Conservation (phyloP, 495 filamentous ascomycete genomes). For the Trichocladium uniseriatum region DNA sequence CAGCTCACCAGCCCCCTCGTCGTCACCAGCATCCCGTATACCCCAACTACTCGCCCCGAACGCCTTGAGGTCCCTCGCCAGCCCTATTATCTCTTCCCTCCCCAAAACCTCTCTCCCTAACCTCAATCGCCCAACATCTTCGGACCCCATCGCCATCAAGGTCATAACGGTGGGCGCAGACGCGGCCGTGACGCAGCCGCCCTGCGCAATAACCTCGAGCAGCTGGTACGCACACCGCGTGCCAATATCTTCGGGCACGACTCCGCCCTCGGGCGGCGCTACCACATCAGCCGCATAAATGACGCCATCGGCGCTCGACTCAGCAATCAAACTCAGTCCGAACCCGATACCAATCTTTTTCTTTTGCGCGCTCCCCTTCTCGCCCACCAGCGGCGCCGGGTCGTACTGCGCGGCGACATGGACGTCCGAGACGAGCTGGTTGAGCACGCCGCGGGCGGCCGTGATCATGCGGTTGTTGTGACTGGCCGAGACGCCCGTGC, state of each 20-base stretch:
- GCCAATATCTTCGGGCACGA: conserved; percentile 83
- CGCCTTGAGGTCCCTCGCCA: conserved; percentile 71
- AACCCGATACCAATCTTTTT: conserved; percentile 65
- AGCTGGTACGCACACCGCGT: conserved; percentile 81
- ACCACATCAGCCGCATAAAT: conserved; percentile 81
- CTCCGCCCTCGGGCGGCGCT: conserved; percentile 69
- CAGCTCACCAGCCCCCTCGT: conserved; percentile 58
- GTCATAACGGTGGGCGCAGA: conserved; percentile 64
- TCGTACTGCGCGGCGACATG: conserved; percentile 62
- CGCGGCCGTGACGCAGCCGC: conserved; percentile 67
- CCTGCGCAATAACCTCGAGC: conserved; percentile 68
- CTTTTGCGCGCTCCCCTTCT: conserved; percentile 46
- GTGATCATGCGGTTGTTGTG: conserved; percentile 97
- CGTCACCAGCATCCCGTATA: conserved; percentile 49
- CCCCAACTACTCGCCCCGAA: conserved; percentile 88
- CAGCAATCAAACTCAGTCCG: conserved; percentile 80
- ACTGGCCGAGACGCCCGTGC: conserved; percentile 75
- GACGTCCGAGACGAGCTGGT: conserved; percentile 74
- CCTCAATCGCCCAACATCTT: conserved; percentile 48
- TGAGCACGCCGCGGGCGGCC: conserved; percentile 75
- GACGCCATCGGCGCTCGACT: conserved; percentile 70
- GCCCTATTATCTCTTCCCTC: conserved; percentile 63
- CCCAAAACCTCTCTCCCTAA: conserved; percentile 70
- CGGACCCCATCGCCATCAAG: conserved; percentile 91
- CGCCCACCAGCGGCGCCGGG: conserved; percentile 61